phyloP scores from a whole-genome alignment of 2,329 filamentous ascomycete genomes.

The Xylaria sp. region DNA sequence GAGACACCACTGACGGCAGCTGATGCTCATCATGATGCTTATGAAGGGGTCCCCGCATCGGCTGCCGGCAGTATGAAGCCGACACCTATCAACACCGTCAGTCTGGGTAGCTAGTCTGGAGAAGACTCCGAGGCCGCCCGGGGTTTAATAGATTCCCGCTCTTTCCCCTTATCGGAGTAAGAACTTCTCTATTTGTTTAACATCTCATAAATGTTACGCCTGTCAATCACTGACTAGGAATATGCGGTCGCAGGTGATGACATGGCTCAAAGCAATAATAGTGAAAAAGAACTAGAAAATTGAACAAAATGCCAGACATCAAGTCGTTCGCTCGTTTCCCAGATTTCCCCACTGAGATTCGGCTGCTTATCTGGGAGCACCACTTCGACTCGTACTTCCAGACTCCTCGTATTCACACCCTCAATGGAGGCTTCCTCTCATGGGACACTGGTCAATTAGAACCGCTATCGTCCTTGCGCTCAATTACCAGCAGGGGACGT shows the following conservation, averaged over 20 bases:
- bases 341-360: constrained; percentile 34
- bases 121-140: neutral
- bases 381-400: constrained; percentile 35
- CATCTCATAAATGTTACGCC: neutral
- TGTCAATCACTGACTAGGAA: neutral
- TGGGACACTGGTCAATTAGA: constrained; percentile 15
- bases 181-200: neutral
- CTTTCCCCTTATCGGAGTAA: constrained; percentile 4
- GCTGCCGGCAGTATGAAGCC: neutral
- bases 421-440: constrained; percentile 33
- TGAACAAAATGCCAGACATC: constrained; percentile 10
- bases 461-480: constrained; percentile 26
- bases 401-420: constrained; percentile 25
- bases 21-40: constrained; percentile 22
- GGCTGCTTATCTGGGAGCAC: constrained; percentile 33
- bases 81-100: neutral
- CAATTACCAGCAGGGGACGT: constrained; percentile 25
- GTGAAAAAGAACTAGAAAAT: neutral
- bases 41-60: constrained; percentile 9
- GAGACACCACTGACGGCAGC: constrained; percentile 21
- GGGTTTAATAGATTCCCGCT: neutral
- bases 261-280: neutral
- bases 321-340: constrained; percentile 28
- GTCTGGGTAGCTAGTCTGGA: neutral
- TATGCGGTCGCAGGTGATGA: neutral